A percentile compares a stretch with the other conserved stretches of the same genome.
These are phyloP conservation scores for Neoboletus magnificus DNA, from an alignment of 768 basidiomycete genomes.

Conservation along the genomic window DNA sequence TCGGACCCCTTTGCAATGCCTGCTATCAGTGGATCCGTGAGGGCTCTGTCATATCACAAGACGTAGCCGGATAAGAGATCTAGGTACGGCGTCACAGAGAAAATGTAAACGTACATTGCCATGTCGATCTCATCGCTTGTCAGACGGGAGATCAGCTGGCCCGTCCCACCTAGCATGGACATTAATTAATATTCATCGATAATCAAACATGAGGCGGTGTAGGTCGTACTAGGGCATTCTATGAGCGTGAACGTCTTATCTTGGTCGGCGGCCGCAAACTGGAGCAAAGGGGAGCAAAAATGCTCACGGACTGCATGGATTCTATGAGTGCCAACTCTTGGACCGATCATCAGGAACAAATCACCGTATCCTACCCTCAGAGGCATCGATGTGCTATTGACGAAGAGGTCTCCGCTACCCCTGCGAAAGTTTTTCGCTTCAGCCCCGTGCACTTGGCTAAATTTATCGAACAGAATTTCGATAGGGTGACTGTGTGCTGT, in stretches of 20 bases:
- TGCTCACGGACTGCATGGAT: constrained; percentile 69
- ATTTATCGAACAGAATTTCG: not conserved
- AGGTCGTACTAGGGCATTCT: constrained; percentile 76
- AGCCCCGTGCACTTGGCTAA: not conserved
- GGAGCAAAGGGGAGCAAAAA: constrained; percentile 89
- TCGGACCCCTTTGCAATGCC: constrained; percentile 88
- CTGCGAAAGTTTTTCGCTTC: not conserved
- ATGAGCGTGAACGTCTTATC: constrained; percentile 76
- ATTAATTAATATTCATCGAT: constrained; percentile 25
- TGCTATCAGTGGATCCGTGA: constrained; percentile 88
- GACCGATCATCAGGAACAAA: not conserved
- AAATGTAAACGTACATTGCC: constrained; percentile 55
- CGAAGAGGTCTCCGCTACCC: not conserved
- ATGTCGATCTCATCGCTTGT: constrained; percentile 77
- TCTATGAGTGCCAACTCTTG: constrained; percentile 3
- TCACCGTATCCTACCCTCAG: constrained; percentile 34
- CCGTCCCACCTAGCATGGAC: constrained; percentile 65
- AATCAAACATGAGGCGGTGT: constrained; percentile 1
- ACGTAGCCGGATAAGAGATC: not conserved
- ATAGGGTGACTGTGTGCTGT: not conserved
- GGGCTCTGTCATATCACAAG: constrained; percentile 49
- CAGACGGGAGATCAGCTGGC: constrained; percentile 74
- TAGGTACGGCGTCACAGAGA: constrained; percentile 1
- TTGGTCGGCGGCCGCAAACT: constrained; percentile 68
- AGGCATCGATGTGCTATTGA: constrained; percentile 18